Percentiles rank a stretch among this genome's conserved stretches.
phyloP scores from a whole-genome alignment of 2,329 filamentous ascomycete species.

The Triangularia verruculosa region DNA sequence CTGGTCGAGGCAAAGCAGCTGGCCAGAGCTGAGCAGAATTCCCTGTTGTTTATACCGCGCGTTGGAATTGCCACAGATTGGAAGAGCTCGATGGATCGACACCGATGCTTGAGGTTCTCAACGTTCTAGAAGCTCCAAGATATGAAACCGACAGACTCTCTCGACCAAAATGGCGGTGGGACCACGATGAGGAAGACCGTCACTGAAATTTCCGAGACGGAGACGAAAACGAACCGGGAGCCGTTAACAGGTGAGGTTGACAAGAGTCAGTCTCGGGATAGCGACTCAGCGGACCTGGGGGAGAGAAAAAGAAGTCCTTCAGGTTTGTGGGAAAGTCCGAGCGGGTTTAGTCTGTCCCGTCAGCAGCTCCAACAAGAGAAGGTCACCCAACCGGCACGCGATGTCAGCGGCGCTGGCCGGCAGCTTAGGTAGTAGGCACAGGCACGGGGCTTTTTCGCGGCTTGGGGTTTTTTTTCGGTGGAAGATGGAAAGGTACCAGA shows the following conservation, averaged over 20 bases:
- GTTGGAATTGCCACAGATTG: not conserved
- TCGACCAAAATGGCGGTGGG: not conserved
- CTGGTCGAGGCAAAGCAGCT: not conserved
- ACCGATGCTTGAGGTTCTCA: conserved; percentile 1
- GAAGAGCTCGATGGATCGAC: not conserved
- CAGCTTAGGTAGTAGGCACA: conserved; percentile 1
- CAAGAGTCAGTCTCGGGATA: conserved; percentile 3
- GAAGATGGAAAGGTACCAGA: not conserved
- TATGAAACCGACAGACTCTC: not conserved
- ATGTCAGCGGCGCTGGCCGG: conserved; percentile 1
- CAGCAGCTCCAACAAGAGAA: not conserved
- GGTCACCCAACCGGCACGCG: not conserved
- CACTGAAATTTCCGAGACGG: not conserved
- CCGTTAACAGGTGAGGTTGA: not conserved
- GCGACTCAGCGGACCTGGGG: not conserved
- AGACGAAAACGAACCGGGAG: not conserved
- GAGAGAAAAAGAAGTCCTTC: not conserved
- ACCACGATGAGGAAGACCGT: conserved; percentile 1
- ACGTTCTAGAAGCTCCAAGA: conserved; percentile 1
- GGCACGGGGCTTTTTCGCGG: not conserved
- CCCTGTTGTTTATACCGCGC: conserved; percentile 7
- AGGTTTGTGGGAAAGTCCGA: not conserved
- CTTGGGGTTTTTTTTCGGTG: not conserved
- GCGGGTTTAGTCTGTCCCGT: not conserved
- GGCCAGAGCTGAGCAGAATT: conserved; percentile 10